phyloP scores from a whole-genome alignment of 2,329 filamentous ascomycete genomes.

The Apiospora malaysiana region DNA sequence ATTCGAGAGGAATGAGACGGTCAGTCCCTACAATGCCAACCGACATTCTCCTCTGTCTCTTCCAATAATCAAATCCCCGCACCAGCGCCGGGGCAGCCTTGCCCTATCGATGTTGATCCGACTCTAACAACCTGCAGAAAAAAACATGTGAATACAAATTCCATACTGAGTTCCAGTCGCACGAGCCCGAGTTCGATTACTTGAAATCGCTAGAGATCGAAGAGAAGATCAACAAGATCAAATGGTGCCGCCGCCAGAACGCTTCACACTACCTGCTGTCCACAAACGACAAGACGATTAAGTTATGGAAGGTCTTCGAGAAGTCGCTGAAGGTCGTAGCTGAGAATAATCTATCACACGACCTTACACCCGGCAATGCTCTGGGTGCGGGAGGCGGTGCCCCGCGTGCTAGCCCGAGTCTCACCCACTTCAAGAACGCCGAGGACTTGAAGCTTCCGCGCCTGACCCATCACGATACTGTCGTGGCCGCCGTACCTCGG shows the following conservation, averaged over 20 bases:
- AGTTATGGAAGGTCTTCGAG: conserved; percentile 99
- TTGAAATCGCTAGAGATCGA: conserved; percentile 99
- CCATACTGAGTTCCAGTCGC: conserved; percentile 99
- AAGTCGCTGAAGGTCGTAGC: conserved; percentile 99
- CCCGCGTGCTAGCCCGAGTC: conserved; percentile 69
- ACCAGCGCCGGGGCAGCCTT: neutral
- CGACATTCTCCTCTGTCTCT: neutral
- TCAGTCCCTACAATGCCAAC: conserved; percentile 50
- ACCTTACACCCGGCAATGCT: conserved; percentile 79
- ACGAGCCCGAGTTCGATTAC: conserved; percentile 99
- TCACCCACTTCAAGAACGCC: conserved; percentile 77
- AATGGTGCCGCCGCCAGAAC: conserved; percentile 98
- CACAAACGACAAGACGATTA: conserved; percentile 99
- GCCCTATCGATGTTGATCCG: neutral
- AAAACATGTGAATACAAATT: conserved; percentile 99
- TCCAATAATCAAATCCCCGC: neutral
- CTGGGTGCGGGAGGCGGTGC: conserved; percentile 76
- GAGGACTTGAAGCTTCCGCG: conserved; percentile 90
- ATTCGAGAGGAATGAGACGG: conserved; percentile 94
- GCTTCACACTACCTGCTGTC: conserved; percentile 97
- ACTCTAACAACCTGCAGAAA: conserved; percentile 66
- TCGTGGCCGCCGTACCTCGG: conserved; percentile 93
- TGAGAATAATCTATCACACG: conserved; percentile 97
- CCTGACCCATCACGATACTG: conserved; percentile 96
- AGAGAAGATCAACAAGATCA: conserved; percentile 99